These are phyloP conservation scores for Coniochaeta sp. DNA, from an alignment of 2,329 filamentous ascomycete species.

Conservation along the genomic window DNA sequence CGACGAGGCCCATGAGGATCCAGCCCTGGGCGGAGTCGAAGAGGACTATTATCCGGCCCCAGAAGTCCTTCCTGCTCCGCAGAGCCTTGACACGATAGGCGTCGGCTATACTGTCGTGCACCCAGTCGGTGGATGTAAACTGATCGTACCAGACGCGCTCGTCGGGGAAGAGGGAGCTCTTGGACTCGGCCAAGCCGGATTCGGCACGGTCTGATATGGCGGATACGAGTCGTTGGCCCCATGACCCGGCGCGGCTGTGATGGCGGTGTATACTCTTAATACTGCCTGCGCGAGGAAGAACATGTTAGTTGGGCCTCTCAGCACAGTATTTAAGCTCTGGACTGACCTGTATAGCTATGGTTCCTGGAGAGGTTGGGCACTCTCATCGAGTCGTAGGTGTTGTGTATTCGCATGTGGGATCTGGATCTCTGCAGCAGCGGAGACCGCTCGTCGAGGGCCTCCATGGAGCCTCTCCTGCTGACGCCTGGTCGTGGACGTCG, in stretches of 20 bases:
- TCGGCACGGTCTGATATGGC: constrained; percentile 53
- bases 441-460: constrained; percentile 22
- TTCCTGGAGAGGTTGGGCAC: constrained; percentile 18
- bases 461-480: constrained; percentile 15
- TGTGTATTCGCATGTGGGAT: constrained; percentile 17
- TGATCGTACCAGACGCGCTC: constrained; percentile 98
- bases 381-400: constrained; percentile 11
- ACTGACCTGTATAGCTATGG: constrained; percentile 21
- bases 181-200: constrained; percentile 53
- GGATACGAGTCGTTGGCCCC: constrained; percentile 53
- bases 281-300: constrained; percentile 22
- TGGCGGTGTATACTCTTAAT: constrained; percentile 31
- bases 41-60: constrained; percentile 67
- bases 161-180: constrained; percentile 61
- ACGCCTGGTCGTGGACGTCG: constrained; percentile 16
- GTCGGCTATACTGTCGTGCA: constrained; percentile 94
- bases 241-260: constrained; percentile 52
- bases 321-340: neutral
- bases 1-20: constrained; percentile 87
- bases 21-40: constrained; percentile 90
- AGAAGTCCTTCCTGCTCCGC: constrained; percentile 73
- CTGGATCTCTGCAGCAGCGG: constrained; percentile 17
- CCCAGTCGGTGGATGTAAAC: constrained; percentile 96
- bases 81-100: constrained; percentile 82
- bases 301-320: neutral